Base-by-base conservation (phyloP, 2,329 filamentous ascomycete species). In the Aspergillaceae sp. region DNA sequence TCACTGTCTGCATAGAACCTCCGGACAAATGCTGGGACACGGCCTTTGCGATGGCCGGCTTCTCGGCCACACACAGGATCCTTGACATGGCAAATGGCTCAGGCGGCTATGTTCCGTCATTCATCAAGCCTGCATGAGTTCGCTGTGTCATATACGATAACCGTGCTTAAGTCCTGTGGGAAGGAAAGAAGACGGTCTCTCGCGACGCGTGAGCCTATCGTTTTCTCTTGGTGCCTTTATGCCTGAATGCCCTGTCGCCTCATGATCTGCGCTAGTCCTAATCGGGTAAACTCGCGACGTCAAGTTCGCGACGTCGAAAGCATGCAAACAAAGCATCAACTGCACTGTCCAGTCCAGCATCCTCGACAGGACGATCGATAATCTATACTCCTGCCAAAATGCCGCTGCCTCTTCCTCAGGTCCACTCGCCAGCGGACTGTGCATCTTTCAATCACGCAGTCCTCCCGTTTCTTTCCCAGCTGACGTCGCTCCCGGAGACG, bases 31-130 rank as follows among this genome's bases (percentile, higher is more conserved):
- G 91, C 48, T 82, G 80, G 35, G 92, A 87, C 42, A 98, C 91
- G 34, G 91, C 89, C 69, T 92, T 96, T 48, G 92, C 88, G 52
- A 98, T 96, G 37, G 91, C 94, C 33, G 89, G 89, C 76, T 98
- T 90, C 67, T 90, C 85, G 49, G 85, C 86, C 54, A 90, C 84
- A 62, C 85, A 89, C 44, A 90, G 73, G 48, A 88, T 80, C 57
- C 76, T 79, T 11, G 48, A 47, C 36, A 38, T 38, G 2, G 8
- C 8, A 19, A 28, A 8, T 26, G 9, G 9, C 8, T 38, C 26
- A 19, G 11, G 19, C 30, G 6, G 5, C 30, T 32, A 32, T 32
- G 27, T 27, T 11, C 26, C 11, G 11, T 7, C 36, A 38, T 38
- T 27, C 19, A 36, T 7, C n/a, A 36, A 36, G 8, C 5, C 34